Evolutionary conservation across 345 rosid species (phyloP), one percentile per base, ranked within the genome.

Genomic region (Lepidium didymum): DNA sequence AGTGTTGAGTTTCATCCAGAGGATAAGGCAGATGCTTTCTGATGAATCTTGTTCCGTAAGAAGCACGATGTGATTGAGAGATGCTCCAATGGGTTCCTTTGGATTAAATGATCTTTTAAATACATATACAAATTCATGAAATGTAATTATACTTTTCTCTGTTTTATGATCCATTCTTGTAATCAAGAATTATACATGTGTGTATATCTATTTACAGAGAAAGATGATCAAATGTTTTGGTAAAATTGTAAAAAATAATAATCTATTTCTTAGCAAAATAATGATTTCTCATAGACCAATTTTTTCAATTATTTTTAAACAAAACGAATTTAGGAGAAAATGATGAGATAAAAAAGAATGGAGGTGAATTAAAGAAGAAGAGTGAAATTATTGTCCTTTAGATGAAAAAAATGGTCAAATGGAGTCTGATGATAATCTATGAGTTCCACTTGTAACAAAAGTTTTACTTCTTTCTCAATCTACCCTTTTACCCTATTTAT

Each of bases 391-490:
- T 67, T 74, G 78, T 67, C 57, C 78, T 74, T 67, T 61, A 11
- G 50, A 37, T 52, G 62, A 1, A 38, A 29, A 31, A 29, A 57
- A 53, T 37, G 64, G 78, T 74, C 73, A 67, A 58, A 74, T 52
- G 62, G 43, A 74, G 52, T 74, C 68, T 74, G 68, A 54, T 74
- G 59, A 68, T 67, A 74, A 74, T 74, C 78, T 74, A 68, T 37
- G 67, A 67, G 69, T 74, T 74, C 73, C 73, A 74, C 73, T 74
- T 74, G 38, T 51, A 16, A 59, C 62, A 74, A 74, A 29, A 60
- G 68, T 44, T 61, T 67, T 73, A 57, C 70, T 56, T 52, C 72
- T 74, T 74, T 67, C 59, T 67, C 73, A 74, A 61, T 74, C 57
- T 46, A 53, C 68, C 49, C 68, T 42, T 33, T 23, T 59, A 41